Base-by-base conservation (phyloP, 2,329 filamentous ascomycete species). In the Atkinsonella texensis region DNA sequence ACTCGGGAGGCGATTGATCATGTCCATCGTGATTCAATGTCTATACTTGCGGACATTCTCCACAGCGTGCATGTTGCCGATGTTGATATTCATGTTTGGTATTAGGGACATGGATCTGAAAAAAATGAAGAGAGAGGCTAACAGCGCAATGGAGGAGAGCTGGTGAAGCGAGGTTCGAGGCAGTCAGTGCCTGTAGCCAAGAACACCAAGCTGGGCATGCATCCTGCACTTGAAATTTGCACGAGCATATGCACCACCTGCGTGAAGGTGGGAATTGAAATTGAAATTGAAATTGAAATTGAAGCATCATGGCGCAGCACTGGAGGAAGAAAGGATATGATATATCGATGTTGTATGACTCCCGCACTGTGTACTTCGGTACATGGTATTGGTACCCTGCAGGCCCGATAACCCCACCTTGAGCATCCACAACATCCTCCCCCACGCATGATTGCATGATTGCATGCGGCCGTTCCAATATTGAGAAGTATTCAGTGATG, bases 11-110 rank as follows among this genome's bases (percentile, higher is more conserved):
- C 58, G 1, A 59, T 60, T 1, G 48, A 60, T 39, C 55, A 47
- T 0, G 52, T 51, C 9, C 58, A 59, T 18, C 51, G 58, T 7
- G 52, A 55, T 12, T 57, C 58, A 0, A 55, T 59, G 41, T 54
- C 54, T 17, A 54, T 55, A 0, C 54, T 60, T 12, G 58, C 57
- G 1, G 56, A 60, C 11, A 53, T 54, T 1, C n/a, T 53, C 59
- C 0, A 45, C 59, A 0, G 44, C 45, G 33, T 58, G 53, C 0
- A 38, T 60, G 2, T 38, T 55, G 0, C 54, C 54, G 0, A 55
- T 57, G 6, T 2, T 61, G 5, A 3, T 55, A 0, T 53, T 60
- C 2, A 59, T 57, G 52, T 53, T 55, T 28, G 55, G 57, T n/a
- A 55, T 59, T 18, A 46, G 48, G 11, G 56, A 58, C 20, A 48